Base-by-base conservation (phyloP, 192 early-diverging fungal species). In the Coemansia sp. region DNA sequence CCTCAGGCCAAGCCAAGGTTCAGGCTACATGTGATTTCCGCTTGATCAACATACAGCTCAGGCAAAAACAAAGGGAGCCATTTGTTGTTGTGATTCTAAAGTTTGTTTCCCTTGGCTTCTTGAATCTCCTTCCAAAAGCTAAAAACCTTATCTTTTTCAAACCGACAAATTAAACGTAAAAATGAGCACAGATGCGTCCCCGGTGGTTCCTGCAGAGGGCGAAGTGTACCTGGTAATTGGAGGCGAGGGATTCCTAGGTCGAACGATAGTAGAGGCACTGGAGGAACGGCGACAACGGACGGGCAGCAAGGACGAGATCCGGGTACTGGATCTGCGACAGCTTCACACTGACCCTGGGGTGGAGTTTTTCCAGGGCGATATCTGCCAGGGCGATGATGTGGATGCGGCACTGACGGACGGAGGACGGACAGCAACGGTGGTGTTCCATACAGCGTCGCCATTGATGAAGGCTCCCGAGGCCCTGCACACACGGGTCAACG, bases 391-490 rank as follows among this genome's bases (percentile, higher is more conserved):
- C 9, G 62, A 54, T 15, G 64, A 79, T 45, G 82, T 98, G 10
- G 72, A 52, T 17, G 34, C 65, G 2, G 92, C 93, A 1, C 68
- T 90, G 10, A 68, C 22, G 6, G 38, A 55, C 19, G 37, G 50
- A 15, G 62, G 48, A 1, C 69, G 80, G 17, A 87, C 86, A 11
- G 85, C 82, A 50, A 89, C 79, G 3, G 82, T 74, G 47, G 92
- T 93, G 20, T 88, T 98, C 77, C 94, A 98, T 78, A 93, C 93
- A 0, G 96, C 94, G 3, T 94, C 92, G 2, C 94, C 94, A 6
- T 81, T 89, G 50, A 88, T 90, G 72, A 88, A 88, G 61, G 82
- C 87, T 3, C 81, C 81, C 44, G 82, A 83, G 36, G 84, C 89
- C 19, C 82, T 89, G 65, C 92, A 87, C 77, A 90, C 89, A 36